Base-by-base conservation (phyloP, 768 basidiomycete species). In the Leucocoprinus sp. region DNA sequence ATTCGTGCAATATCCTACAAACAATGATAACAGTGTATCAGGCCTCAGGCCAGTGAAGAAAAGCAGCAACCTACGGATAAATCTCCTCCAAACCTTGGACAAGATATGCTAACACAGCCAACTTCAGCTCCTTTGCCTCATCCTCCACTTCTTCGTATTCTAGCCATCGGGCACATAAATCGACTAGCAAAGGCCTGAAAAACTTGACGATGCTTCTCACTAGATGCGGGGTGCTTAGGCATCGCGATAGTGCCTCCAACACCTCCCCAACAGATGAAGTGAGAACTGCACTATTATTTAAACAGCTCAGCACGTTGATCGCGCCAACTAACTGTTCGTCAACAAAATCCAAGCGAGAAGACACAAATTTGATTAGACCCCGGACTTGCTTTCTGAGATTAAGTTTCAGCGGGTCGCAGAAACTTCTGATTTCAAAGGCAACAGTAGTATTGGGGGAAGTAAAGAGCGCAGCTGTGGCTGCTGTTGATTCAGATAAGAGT, bases 141-240 rank as follows among this genome's bases (percentile, higher is more conserved):
- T 75, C 71, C 44, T 77, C 72, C 18, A 69, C 63, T 26, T 71
- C 57, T 48, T 72, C 62, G 28, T 68, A 55, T 15, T 82, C 66
- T 33, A 93, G 58, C 91, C 90, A 96, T 55, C 86, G 64, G 3
- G 85, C 85, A 55, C 82, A 82, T 19, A 98, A 64, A 60, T 95
- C 87, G 21, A 84, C 55, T 29, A 91, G 60, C 42, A 97, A 62
- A 3, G 93, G 93, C 50, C 84, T 68, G 64, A 86, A 97, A 8
- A 74, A 51, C 5, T 65, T 68, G 15, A 84, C 77, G 49, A 97
- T 69, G 9, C 66, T 55, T 27, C 45, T 33, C 26, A 44, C 38
- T 33, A 48, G 28, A 23, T 41, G 17, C 1, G 39, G 46, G 0
- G 37, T 40, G 8, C 37, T 36, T 34, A 48, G 35, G n/a, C 38